These are phyloP conservation scores for Fusarium devonianum DNA, from an alignment of 2,329 filamentous ascomycete species.

Conservation along the genomic window DNA sequence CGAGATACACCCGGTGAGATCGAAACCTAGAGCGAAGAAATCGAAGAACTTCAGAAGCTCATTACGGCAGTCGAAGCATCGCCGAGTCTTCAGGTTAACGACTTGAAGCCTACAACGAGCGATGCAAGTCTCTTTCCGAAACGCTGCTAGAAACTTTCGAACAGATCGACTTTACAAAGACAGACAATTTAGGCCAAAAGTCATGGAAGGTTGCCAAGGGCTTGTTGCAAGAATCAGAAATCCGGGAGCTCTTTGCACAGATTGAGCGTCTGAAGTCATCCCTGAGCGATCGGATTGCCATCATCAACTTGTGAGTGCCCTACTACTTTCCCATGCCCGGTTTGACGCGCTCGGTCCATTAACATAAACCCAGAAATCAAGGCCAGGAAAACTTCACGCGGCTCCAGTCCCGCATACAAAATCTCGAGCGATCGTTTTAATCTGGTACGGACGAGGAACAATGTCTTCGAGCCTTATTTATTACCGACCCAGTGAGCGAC, in stretches of 20 bases:
- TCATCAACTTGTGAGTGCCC: constrained; percentile 8
- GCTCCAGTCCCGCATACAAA: neutral
- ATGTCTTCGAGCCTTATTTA: constrained; percentile 6
- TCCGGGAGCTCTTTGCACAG: neutral
- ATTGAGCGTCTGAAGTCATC: constrained; percentile 13
- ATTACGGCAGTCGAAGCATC: neutral
- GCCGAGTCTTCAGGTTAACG: neutral
- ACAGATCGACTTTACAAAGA: constrained; percentile 1
- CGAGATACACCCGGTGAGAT: neutral
- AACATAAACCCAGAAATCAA: neutral
- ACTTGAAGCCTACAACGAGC: neutral
- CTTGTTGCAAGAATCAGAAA: neutral
- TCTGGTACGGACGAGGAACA: constrained; percentile 2
- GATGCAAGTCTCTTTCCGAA: neutral
- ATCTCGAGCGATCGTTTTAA: neutral
- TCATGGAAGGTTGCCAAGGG: constrained; percentile 4
- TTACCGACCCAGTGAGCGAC: constrained; percentile 14
- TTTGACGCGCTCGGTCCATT: fast-evolving
- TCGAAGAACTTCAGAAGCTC: neutral
- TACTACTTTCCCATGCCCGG: neutral
- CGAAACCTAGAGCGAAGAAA: neutral
- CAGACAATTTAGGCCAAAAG: neutral
- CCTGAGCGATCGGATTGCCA: neutral
- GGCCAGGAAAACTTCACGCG: neutral
- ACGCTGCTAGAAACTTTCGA: neutral